Base-by-base conservation (phyloP, 345 rosid genomes). In the Eucalyptus erythrocorys region DNA sequence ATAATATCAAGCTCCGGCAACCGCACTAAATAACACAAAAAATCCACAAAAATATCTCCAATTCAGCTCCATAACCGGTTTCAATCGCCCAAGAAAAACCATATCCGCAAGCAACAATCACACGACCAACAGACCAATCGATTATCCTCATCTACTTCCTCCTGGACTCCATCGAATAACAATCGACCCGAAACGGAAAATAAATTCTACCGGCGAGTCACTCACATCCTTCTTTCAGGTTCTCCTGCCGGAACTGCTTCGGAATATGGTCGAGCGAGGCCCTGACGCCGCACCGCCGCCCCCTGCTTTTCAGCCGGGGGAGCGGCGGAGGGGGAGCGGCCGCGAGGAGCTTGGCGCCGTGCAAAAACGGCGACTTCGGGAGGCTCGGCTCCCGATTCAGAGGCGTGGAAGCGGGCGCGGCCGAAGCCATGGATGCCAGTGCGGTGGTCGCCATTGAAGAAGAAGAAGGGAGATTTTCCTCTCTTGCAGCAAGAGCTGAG, bases 191-290 rank as follows among this genome's bases (percentile, higher is more conserved):
- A 87, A 87, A 32, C 11, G 43, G 48, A 15, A 14, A 40, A 51
- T 27, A 6, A n/a, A 88, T 26, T 80, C 88, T 17, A 30, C 27
- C 40, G 40, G 32, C 7, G 51, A 53, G 88, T 59, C n/a, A 93
- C 94, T 89, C 47, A 96, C 99, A 88, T 93, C 96, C 98, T 88
- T 94, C 98, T 89, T 92, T 91, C 91, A 97, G 95, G 87, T 97
- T 96, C 76, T 96, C 93, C 88, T 93, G 90, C 68, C 96, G 93
- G 92, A 97, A 97, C 87, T 94, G 97, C 90, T 94, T 94, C 55
- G 99, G 99, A 57, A 97, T 95, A 85, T 93, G 94, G 90, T 95
- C 94, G 88, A 93, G 89, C 24, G 90, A 82, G 1, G 88, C 87
- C 88, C 51, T 86, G 27, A 84, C 57, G 50, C 71, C 19, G 48